Evolutionary conservation across 345 rosid species (phyloP), one percentile per base, ranked within the genome.

Genomic region (Jatropha curcas): DNA sequence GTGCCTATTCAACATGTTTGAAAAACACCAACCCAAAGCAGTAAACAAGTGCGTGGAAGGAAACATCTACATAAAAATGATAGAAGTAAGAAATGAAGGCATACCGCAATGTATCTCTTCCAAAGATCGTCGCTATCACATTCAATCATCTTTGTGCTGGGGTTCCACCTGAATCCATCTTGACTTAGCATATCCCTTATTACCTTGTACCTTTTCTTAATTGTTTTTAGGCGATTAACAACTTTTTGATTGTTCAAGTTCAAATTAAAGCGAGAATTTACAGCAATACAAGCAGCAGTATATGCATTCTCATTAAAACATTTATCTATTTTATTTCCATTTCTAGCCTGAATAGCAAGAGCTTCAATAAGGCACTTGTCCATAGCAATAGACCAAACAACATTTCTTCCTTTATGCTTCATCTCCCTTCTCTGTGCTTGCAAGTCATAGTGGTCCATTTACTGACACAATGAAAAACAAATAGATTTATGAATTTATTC

Each of bases 331-430:
- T 92, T 92, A 78, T 92, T 92, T 70, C 95, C 97, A 50, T 71
- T 92, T 80, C 84, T 89, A 25, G 93, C 97, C 77, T 90, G 95
- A 72, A 90, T 63, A 58, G 95, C 88, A 73, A 92, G 89, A 73
- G 97, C 84, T 87, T 92, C 97, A 35, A 92, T 92, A 24, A 92
- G 81, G 69, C 97, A 92, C 80, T 88, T 92, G 81, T 90, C 97
- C 97, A 88, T 92, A 68, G 92, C 97, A 59, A 88, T 75, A 4
- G 93, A 92, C 97, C 97, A 92, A 9, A 90, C 89, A 71, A 92
- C 95, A 79, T 92, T 92, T 72, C 97, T 88, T 72, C 97, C 97
- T 77, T 85, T 87, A 75, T 92, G 92, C 82, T 90, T 92, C 89
- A 85, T 83, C 73, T 85, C 88, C 81, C 84, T 81, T 79, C 89